phyloP scores from a whole-genome alignment of 2,329 filamentous ascomycete genomes.

The Metarhizium anisopliae region DNA sequence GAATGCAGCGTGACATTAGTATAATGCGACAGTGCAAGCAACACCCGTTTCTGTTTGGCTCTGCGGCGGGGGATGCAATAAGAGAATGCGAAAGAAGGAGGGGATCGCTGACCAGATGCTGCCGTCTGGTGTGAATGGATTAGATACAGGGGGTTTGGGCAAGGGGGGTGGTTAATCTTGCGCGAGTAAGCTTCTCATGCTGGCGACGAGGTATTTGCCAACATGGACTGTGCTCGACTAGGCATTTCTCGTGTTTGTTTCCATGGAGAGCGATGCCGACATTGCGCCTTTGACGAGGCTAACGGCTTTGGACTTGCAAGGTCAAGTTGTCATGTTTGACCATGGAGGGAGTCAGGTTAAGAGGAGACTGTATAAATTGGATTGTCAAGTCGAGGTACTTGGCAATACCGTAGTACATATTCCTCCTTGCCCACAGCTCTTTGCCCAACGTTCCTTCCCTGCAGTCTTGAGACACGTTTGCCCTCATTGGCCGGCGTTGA shows the following conservation, averaged over 20 bases:
- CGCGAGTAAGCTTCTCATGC: neutral
- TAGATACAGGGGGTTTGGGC: neutral
- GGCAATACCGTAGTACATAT: too few species aligned
- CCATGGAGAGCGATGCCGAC: too few species aligned
- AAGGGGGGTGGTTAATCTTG: neutral
- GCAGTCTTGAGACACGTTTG: neutral
- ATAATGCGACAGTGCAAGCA: neutral
- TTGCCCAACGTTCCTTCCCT: neutral
- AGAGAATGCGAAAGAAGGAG: neutral
- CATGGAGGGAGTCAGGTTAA: too few species aligned
- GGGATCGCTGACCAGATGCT: neutral
- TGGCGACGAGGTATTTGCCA: neutral
- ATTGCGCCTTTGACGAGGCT: too few species aligned
- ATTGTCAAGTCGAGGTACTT: too few species aligned
- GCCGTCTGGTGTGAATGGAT: neutral
- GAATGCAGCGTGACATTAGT: neutral
- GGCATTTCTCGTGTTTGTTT: neutral
- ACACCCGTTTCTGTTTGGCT: neutral
- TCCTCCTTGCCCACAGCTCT: neutral
- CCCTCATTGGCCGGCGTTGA: neutral
- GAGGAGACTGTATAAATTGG: too few species aligned
- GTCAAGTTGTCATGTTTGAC: too few species aligned
- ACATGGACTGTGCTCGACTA: neutral
- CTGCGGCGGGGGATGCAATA: neutral
- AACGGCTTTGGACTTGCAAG: too few species aligned